Evolutionary conservation across 2,329 filamentous ascomycete species (phyloP).

Genomic region (Apiospora aurea): DNA sequence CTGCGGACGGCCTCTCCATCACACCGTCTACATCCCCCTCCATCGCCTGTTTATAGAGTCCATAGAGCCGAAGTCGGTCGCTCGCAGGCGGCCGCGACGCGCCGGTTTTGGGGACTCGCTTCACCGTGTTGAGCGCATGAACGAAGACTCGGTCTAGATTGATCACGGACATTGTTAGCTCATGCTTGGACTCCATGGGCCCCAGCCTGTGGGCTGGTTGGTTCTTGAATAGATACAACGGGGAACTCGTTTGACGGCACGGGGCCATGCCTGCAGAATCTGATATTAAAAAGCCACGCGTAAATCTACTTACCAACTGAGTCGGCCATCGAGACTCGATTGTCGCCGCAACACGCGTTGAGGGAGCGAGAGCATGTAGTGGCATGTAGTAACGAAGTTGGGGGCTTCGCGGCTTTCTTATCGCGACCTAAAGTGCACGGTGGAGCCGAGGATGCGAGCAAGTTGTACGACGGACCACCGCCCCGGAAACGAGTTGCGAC

Average conservation of each 20-base stretch:
- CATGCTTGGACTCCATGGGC: neutral
- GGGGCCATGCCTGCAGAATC: neutral
- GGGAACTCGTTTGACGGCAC: neutral
- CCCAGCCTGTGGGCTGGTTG: constrained; percentile 22
- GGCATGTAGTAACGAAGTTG: constrained; percentile 18
- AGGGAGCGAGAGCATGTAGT: neutral
- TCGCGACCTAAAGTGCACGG: constrained; percentile 2
- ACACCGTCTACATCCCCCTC: constrained; percentile 96
- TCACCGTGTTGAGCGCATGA: constrained; percentile 98
- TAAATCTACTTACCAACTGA: constrained; percentile 54
- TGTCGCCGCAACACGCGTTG: constrained; percentile 7
- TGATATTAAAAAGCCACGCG: constrained; percentile 23
- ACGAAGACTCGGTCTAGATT: constrained; percentile 91
- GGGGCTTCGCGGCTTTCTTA: constrained; percentile 10
- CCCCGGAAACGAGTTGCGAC: neutral
- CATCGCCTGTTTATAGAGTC: constrained; percentile 99
- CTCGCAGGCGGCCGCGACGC: constrained; percentile 84
- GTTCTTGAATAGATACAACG: neutral
- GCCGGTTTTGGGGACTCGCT: constrained; percentile 94
- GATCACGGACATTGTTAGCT: constrained; percentile 5
- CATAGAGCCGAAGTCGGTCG: constrained; percentile 92
- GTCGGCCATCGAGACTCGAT: constrained; percentile 54
- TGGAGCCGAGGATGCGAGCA: neutral
- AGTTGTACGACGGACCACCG: constrained; percentile 10
- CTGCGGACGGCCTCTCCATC: constrained; percentile 78